Conservation (phyloP, 2,329 filamentous ascomycete genomes). For the Botryotinia convoluta region DNA sequence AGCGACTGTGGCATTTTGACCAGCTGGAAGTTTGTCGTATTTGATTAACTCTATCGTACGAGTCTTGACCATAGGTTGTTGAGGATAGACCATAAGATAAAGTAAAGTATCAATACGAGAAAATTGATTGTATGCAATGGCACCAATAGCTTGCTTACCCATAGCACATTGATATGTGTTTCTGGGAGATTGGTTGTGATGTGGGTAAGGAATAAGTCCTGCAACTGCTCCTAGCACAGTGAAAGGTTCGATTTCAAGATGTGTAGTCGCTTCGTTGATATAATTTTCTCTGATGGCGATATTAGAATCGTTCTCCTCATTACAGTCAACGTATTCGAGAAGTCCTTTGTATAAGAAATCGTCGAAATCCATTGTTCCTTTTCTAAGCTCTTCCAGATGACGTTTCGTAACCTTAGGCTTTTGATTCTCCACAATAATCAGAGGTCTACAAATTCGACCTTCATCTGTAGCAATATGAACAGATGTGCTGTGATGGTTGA, state of each 20-base stretch:
- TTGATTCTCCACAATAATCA: slow-evolving; percentile 90
- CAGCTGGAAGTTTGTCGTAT: slow-evolving; percentile 95
- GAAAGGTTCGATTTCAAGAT: slow-evolving; percentile 97
- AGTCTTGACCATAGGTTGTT: slow-evolving; percentile 95
- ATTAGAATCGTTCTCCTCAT: slow-evolving; percentile 95
- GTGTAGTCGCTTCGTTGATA: slow-evolving; percentile 79
- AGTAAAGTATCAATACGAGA: slow-evolving; percentile 93
- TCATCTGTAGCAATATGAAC: slow-evolving; percentile 97
- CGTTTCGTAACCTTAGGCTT: slow-evolving; percentile 75
- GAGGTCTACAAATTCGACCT: slow-evolving; percentile 90
- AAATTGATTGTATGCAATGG: slow-evolving; percentile 97
- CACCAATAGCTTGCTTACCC: slow-evolving; percentile 99
- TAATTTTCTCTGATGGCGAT: slow-evolving; percentile 88
- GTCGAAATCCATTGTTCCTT: slow-evolving; percentile 84
- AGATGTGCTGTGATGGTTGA: slow-evolving; percentile 87
- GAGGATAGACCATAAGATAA: slow-evolving; percentile 96
- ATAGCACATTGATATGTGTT: slow-evolving; percentile 99
- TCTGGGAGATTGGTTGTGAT: slow-evolving; percentile 97
- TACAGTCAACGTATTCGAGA: slow-evolving; percentile 95
- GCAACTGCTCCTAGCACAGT: slow-evolving; percentile 94
- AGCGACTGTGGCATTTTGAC: slow-evolving; percentile 94
- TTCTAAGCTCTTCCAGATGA: slow-evolving; percentile 77
- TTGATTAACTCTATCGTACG: slow-evolving; percentile 95
- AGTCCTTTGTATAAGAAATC: slow-evolving; percentile 88
- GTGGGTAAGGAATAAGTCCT: slow-evolving; percentile 93